Base-by-base conservation (phyloP, 2,329 filamentous ascomycete species). In the Myriosclerotinia curreyana region DNA sequence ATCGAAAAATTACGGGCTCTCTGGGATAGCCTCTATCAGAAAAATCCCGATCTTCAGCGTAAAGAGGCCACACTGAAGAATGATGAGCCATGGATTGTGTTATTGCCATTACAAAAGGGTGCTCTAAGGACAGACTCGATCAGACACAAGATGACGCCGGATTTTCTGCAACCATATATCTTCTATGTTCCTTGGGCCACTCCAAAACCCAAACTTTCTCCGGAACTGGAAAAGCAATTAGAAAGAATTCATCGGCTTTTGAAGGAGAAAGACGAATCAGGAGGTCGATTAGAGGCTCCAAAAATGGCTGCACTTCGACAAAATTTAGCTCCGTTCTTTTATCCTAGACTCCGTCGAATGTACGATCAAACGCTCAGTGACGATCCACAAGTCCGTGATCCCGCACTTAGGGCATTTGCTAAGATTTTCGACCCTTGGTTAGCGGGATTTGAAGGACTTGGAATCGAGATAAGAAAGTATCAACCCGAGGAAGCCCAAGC, bases 391-490 rank as follows among this genome's bases (percentile, higher is more conserved):
- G 58, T 60, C 22, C 22, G 34, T 40, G 11, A 60, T 7, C 34
- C 48, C 12, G 58, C 58, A 11, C 44, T 50, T 9, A 34, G 5
- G 11, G 58, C 44, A 31, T 51, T 60, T 17, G 15, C 58, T n/a
- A 11, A 51, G 5, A 60, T 60, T 14, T 28, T 60, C 5, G 46
- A 50, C 12, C 58, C 58, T 38, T 60, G 58, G 58, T 46, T 60
- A n/a, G 48, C 44, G 48, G 58, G 46, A 12, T 60, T 60, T 12
- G 58, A 60, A 40, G 48, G 44, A 28, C 12, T 50, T 60, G 58
- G 58, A 11, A 52, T 60, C 36, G 44, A 60, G 46, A 60, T 60
- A 51, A n/a, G 58, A 20, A 60, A 20, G n/a, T 60, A 52, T 51
- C 48, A 50, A 25, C 44, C 46, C 2, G 58, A 31, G 28, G 48